phyloP scores from a whole-genome alignment of 2,329 filamentous ascomycete species.

The Ophiostoma populinum region DNA sequence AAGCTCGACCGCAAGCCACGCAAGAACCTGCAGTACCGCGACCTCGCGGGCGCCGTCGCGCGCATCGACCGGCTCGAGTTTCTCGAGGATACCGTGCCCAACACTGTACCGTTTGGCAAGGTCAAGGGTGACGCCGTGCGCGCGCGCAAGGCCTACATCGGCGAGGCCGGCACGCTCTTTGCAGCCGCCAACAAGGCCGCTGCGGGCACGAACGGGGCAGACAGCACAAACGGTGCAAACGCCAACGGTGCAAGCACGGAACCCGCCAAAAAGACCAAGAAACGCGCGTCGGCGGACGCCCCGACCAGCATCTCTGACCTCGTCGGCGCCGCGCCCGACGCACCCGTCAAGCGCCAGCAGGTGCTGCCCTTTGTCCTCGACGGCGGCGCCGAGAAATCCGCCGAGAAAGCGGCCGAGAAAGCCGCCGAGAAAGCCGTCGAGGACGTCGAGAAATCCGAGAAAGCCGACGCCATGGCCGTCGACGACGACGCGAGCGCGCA shows the following conservation, averaged over 20 bases:
- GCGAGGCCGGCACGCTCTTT: not conserved
- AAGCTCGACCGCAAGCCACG: constrained; percentile 84
- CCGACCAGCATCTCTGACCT: constrained; percentile 9
- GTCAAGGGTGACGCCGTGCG: constrained; percentile 45
- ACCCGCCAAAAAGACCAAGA: constrained; percentile 1
- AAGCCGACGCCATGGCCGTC: too few relatives aligned
- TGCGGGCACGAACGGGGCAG: not conserved
- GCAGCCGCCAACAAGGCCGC: not conserved
- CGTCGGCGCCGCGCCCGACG: constrained; percentile 4
- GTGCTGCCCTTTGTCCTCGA: constrained; percentile 10
- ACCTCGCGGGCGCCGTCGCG: constrained; percentile 72
- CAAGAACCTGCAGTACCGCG: constrained; percentile 88
- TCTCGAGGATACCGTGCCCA: constrained; percentile 75
- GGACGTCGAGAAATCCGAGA: too few relatives aligned
- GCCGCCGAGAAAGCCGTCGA: too few relatives aligned
- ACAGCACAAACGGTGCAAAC: not conserved
- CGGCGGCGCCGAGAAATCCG: too few relatives aligned
- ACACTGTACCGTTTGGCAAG: constrained; percentile 65
- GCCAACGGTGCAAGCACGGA: not conserved
- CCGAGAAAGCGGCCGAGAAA: too few relatives aligned
- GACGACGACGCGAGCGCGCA: too few relatives aligned
- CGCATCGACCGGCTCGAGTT: constrained; percentile 92
- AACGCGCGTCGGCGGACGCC: constrained; percentile 3
- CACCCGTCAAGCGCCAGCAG: constrained; percentile 9
- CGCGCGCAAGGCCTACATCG: not conserved